Base-by-base conservation (phyloP, 768 basidiomycete genomes). In the Tulasnella sp. region DNA sequence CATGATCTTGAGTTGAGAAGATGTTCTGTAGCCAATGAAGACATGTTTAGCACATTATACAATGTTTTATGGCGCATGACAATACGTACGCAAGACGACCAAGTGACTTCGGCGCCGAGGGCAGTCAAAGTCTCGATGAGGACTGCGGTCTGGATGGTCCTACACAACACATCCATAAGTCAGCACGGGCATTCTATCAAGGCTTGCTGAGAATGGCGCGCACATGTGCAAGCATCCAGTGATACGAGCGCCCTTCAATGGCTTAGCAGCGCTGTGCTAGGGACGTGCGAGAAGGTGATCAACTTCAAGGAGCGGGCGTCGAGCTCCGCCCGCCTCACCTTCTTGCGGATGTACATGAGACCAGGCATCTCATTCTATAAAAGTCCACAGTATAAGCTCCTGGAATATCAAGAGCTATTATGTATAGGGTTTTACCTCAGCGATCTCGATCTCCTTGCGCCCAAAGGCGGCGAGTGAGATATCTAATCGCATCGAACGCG, bases 1-100 rank as follows among this genome's bases (percentile, higher is more conserved):
- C 96, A 75, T 99, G 96, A 73, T 99, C 96, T 75, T 99, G 96
- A 53, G 96, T 99, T 51, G 96, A 98, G 78, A 95, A 99, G 72
- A 99, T 99, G 78, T 99, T 96, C 90, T 92, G 63, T 34, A 68
- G 29, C 19, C 24, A 47, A 41, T 23, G 42, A 23, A 15, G 29
- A 43, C 42, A 15, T 50, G 32, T 43, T 38, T 45, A 58, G 7
- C 19, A 61, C 24, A 66, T 41, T 48, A 34, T 10, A 23, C 19
- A 19, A 29, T 23, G 34, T 45, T 47, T n/a, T 8, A 5, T 51
- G 53, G 48, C 11, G 60, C 64, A 63, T 7, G 27, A 38, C 30
- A 42, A 64, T 66, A 67, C 44, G 45, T 72, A 91, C 89, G 74
- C 93, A 96, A 66, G 93, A 97, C 24, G 96, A 98, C 96, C 96